These are phyloP conservation scores for Monilinia fructigena DNA, from an alignment of 2,329 filamentous ascomycete species.

Conservation along the genomic window DNA sequence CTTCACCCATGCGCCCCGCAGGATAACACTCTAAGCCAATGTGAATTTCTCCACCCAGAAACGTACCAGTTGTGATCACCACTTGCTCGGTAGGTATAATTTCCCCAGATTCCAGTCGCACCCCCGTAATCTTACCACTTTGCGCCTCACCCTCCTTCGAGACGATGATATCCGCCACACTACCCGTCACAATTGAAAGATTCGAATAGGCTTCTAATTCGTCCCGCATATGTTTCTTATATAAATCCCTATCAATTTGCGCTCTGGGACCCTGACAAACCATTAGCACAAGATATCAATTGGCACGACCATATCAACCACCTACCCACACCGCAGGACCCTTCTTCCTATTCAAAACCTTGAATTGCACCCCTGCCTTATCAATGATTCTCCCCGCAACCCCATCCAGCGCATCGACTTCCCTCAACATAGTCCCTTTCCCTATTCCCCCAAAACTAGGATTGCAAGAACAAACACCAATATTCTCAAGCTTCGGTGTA, in stretches of 20 bases:
- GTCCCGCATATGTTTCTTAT: conserved; percentile 86
- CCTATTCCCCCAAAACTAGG: conserved; percentile 98
- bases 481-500: conserved; percentile 82
- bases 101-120: conserved; percentile 83
- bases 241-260: conserved; percentile 89
- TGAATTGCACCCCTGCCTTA: conserved; percentile 92
- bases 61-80: conserved; percentile 94
- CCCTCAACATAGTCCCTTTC: conserved; percentile 92
- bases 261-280: conserved; percentile 70
- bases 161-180: conserved; percentile 87
- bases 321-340: conserved; percentile 85
- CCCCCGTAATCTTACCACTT: conserved; percentile 75
- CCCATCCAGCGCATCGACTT: conserved; percentile 93
- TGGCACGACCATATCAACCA: background rate
- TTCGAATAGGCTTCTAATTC: conserved; percentile 78
- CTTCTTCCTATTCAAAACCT: conserved; percentile 82
- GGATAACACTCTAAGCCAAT: conserved; percentile 84
- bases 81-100: conserved; percentile 77
- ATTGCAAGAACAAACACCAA: conserved; percentile 95
- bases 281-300: background rate
- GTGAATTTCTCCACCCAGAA: conserved; percentile 93
- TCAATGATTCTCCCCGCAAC: conserved; percentile 86
- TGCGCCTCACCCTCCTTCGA: conserved; percentile 54
- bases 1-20: conserved; percentile 89
- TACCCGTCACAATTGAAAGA: conserved; percentile 77